Conservation (phyloP, 1,139 yeast species). For the Pneumocystis wakefieldiae region DNA sequence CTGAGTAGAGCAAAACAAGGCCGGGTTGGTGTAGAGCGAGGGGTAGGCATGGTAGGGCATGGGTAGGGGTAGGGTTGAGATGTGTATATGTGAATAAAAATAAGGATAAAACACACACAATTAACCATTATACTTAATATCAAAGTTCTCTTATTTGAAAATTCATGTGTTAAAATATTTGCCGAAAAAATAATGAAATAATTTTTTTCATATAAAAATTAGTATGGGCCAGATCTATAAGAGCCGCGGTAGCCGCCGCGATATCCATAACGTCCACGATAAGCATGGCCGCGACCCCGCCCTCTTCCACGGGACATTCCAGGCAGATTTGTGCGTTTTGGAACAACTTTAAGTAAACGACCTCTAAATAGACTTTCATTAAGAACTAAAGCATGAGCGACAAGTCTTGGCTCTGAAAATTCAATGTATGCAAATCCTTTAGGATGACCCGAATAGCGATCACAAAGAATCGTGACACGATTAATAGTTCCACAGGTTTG, state of each 20-base stretch:
- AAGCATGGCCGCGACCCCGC: constrained; percentile 35
- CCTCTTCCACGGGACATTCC: constrained; percentile 35
- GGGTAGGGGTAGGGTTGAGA: too few relatives aligned
- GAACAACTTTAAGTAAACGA: constrained; percentile 52
- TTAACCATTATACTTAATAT: not conserved
- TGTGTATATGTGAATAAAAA: too few relatives aligned
- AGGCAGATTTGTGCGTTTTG: constrained; percentile 70
- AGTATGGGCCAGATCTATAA: not conserved
- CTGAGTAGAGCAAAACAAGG: too few relatives aligned
- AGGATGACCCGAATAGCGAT: constrained; percentile 62
- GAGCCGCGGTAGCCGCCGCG: constrained; percentile 9
- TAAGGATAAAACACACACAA: not conserved
- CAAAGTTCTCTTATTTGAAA: not conserved
- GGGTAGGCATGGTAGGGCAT: too few relatives aligned
- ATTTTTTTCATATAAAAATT: not conserved
- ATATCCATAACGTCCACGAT: constrained; percentile 22
- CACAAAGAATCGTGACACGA: constrained; percentile 65
- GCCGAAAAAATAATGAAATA: not conserved
- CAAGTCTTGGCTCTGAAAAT: constrained; percentile 49
- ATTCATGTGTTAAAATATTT: not conserved
- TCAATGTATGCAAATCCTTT: constrained; percentile 81
- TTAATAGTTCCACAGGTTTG: constrained; percentile 61
- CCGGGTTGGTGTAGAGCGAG: too few relatives aligned
- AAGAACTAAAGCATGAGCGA: constrained; percentile 48
- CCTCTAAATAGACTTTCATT: constrained; percentile 56